Percentiles rank a stretch among this genome's conserved stretches.
phyloP scores from a whole-genome alignment of 352 stramenopile genomes.

The Globisporangium megalacanthum region DNA sequence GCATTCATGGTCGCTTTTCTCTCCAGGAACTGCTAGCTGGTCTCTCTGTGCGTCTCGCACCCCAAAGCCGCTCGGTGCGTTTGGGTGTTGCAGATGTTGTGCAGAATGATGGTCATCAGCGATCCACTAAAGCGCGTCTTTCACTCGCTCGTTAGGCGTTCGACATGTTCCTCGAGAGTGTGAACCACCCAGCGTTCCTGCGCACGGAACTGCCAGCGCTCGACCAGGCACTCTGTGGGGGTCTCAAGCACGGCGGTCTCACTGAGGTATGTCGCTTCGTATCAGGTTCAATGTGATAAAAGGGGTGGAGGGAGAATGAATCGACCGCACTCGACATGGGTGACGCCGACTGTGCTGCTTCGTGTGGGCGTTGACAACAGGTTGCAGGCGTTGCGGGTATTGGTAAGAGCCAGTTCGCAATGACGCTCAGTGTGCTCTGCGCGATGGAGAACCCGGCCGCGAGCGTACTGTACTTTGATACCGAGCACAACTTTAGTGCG shows the following conservation, averaged over 20 bases:
- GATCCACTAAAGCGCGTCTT: background rate
- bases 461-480: constrained; percentile 63
- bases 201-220: constrained; percentile 55
- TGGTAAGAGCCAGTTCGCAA: constrained; percentile 68
- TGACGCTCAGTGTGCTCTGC: constrained; percentile 71
- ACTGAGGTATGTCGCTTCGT: constrained; percentile 29
- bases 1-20: background rate
- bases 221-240: constrained; percentile 59
- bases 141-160: constrained; percentile 37
- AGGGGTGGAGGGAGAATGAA: too few relatives aligned
- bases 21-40: constrained; percentile 45
- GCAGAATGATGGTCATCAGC: background rate
- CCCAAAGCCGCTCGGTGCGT: constrained; percentile 31
- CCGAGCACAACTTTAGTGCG: constrained; percentile 66
- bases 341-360: background rate
- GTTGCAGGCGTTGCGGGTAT: constrained; percentile 65
- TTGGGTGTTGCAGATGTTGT: too few relatives aligned
- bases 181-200: constrained; percentile 57
- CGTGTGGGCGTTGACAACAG: constrained; percentile 16
- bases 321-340: too few relatives aligned
- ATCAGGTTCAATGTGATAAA: too few relatives aligned
- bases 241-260: constrained; percentile 45
- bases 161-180: constrained; percentile 71
- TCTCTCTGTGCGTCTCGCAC: constrained; percentile 50
- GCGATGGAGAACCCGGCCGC: constrained; percentile 54